Evolutionary conservation across 257 asterid genomes (phyloP).

Genomic region (Ocimum tenuiflorum): DNA sequence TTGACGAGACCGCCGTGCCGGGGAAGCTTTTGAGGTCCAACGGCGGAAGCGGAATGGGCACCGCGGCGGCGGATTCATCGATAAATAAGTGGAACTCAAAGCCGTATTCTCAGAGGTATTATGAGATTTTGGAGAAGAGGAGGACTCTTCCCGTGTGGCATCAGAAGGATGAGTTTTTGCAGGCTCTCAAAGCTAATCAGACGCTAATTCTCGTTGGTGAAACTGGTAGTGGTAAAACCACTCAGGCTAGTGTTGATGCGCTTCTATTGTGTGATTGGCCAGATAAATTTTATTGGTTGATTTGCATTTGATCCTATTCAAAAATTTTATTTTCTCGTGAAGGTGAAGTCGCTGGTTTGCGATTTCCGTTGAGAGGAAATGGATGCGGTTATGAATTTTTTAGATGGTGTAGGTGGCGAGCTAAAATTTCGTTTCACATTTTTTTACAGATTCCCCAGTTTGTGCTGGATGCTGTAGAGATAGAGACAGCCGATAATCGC

Average conservation of each 20-base stretch:
- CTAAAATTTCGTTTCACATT: neutral
- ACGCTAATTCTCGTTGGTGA: conserved; percentile 88
- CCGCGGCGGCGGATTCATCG: conserved; percentile 21
- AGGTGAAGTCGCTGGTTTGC: no score
- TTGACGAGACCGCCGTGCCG: conserved; percentile 60
- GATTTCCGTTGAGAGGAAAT: no score
- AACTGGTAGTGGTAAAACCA: conserved; percentile 97
- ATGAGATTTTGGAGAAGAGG: conserved; percentile 81
- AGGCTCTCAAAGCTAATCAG: conserved; percentile 57
- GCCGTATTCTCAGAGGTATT: conserved; percentile 70
- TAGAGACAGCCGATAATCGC: conserved; percentile 61
- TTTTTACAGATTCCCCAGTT: conserved; percentile 82
- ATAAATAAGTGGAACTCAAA: conserved; percentile 61
- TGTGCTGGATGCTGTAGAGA: conserved; percentile 71
- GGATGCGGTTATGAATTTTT: neutral
- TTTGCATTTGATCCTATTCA: no score
- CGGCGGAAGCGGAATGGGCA: conserved; percentile 28
- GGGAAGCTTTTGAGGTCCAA: conserved; percentile 45
- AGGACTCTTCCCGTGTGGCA: conserved; percentile 93
- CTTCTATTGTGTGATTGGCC: no score
- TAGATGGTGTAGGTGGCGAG: neutral
- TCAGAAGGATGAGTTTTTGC: conserved; percentile 82
- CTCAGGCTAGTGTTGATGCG: conserved; percentile 55
- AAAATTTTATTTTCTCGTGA: no score
- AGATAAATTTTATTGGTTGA: no score